phyloP scores from a whole-genome alignment of 805 yeast genomes.

The Lipomyces chichibuensis region DNA sequence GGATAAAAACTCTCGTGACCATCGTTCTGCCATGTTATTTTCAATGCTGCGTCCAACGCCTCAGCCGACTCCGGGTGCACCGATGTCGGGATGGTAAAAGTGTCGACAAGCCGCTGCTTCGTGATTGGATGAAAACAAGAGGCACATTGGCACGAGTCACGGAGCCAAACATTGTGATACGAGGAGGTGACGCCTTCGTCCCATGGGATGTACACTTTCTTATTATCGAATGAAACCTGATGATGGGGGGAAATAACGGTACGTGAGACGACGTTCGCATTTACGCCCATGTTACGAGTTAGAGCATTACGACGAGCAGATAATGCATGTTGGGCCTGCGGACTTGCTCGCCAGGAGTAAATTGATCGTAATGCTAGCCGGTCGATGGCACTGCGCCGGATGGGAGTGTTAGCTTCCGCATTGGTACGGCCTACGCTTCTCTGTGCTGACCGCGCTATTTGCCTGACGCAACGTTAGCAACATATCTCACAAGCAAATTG shows the following conservation, averaged over 20 bases:
- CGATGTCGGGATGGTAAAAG: constrained; percentile 50
- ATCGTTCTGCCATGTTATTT: constrained; percentile 48
- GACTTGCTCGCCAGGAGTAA: constrained; percentile 1
- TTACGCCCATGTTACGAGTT: constrained; percentile 13
- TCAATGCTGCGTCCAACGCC: constrained; percentile 28
- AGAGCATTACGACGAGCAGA: not conserved
- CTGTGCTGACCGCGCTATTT: not conserved
- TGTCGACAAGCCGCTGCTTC: constrained; percentile 61
- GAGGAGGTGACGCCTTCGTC: constrained; percentile 39
- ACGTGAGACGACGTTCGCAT: constrained; percentile 18
- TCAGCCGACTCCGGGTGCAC: constrained; percentile 39
- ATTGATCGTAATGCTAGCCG: constrained; percentile 3
- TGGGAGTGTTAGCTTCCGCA: not conserved
- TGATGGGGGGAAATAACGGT: constrained; percentile 34
- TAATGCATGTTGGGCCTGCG: not conserved
- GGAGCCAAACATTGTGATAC: constrained; percentile 60
- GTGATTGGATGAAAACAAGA: constrained; percentile 59
- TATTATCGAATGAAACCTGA: constrained; percentile 35
- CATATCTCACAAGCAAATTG: not conserved
- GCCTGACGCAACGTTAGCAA: not conserved
- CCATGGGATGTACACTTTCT: constrained; percentile 41
- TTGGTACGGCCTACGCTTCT: not conserved
- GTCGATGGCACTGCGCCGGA: not conserved
- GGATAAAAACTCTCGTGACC: constrained; percentile 49
- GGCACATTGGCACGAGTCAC: constrained; percentile 66